Conservation (phyloP, 1,139 yeast genomes). For the Magnusiomyces paraingens region DNA sequence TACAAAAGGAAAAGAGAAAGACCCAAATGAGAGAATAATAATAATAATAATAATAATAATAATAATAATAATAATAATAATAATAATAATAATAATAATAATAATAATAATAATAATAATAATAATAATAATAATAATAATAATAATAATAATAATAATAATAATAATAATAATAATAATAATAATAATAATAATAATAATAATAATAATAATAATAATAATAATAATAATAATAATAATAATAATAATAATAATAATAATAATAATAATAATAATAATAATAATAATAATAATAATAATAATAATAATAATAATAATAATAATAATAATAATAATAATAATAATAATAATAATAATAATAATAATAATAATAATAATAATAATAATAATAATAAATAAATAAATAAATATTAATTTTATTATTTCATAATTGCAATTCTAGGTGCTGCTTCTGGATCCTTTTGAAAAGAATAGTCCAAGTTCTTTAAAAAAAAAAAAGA, state of each 20-base stretch:
- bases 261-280: slow-evolving; percentile 17
- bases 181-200: slow-evolving; percentile 8
- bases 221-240: slow-evolving; percentile 8
- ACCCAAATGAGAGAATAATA: too few relatives aligned
- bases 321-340: not conserved
- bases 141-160: slow-evolving; percentile 5
- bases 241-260: slow-evolving; percentile 17
- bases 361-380: not conserved
- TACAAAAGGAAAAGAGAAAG: not conserved
- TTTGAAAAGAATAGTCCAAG: too few relatives aligned
- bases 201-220: slow-evolving; percentile 15
- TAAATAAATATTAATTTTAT: too few relatives aligned
- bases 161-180: slow-evolving; percentile 14
- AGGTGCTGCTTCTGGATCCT: too few relatives aligned
- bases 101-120: not conserved
- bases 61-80: not conserved
- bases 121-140: not conserved
- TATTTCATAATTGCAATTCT: too few relatives aligned
- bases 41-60: slow-evolving; percentile 6
- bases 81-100: not conserved
- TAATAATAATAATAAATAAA: slow-evolving; percentile 10
- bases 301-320: slow-evolving; percentile 3
- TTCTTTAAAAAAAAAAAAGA: too few relatives aligned
- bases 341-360: not conserved
- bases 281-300: slow-evolving; percentile 4